These are phyloP conservation scores for Saccharomyces uvarum DNA, from an alignment of 1,139 yeast species.

Conservation along the genomic window DNA sequence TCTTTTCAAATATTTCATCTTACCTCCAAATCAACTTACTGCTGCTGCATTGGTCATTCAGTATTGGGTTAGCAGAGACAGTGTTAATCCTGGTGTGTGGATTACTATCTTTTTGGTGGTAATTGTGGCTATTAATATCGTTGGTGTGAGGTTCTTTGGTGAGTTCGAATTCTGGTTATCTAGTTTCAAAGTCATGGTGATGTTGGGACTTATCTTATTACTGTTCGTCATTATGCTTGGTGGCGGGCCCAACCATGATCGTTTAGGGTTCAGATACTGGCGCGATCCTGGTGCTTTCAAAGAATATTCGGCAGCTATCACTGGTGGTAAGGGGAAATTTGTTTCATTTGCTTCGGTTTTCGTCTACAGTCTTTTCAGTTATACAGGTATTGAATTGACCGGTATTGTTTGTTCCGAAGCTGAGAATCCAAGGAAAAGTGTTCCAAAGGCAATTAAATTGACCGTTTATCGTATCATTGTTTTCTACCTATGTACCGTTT, in stretches of 20 bases:
- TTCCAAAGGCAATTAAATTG: slow-evolving; percentile 69
- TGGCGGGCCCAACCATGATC: slow-evolving; percentile 50
- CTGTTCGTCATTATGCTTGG: slow-evolving; percentile 49
- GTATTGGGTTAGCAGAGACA: slow-evolving; percentile 44
- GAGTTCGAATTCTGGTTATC: slow-evolving; percentile 66
- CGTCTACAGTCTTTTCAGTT: slow-evolving; percentile 70
- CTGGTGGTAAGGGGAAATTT: slow-evolving; percentile 44
- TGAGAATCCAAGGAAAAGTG: slow-evolving; percentile 62
- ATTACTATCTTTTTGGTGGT: slow-evolving; percentile 39
- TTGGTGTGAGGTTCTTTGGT: slow-evolving; percentile 51
- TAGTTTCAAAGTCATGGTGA: slow-evolving; percentile 49
- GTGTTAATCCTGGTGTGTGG: slow-evolving; percentile 48
- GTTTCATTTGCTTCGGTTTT: slow-evolving; percentile 60
- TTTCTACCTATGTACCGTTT: slow-evolving; percentile 59
- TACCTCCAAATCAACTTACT: slow-evolving; percentile 55
- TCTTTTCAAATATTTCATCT: slow-evolving; percentile 53
- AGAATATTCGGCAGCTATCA: slow-evolving; percentile 39
- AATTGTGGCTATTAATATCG: slow-evolving; percentile 47
- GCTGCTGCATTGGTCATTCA: slow-evolving; percentile 34
- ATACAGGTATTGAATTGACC: slow-evolving; percentile 68
- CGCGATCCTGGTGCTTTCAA: slow-evolving; percentile 41
- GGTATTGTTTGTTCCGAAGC: slow-evolving; percentile 76
- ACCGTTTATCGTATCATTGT: slow-evolving; percentile 70
- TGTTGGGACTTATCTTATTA: slow-evolving; percentile 45
- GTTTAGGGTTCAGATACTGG: slow-evolving; percentile 46